Percentiles rank a stretch among this genome's conserved stretches.
Conservation (phyloP, 164 flowering plant species). For the Piper betle region DNA sequence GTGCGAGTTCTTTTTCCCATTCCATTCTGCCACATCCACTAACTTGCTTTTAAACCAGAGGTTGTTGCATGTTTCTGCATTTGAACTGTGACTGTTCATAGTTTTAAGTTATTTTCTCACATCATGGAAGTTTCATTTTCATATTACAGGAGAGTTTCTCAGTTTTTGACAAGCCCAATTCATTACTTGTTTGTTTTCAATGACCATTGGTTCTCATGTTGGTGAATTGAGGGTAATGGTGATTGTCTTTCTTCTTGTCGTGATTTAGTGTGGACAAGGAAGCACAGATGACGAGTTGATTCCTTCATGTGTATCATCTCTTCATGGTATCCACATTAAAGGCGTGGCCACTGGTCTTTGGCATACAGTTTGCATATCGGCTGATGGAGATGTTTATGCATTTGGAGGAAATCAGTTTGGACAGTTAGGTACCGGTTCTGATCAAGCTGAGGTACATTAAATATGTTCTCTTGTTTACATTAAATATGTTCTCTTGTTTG, state of each 20-base stretch:
- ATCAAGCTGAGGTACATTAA: slow-evolving; percentile 79
- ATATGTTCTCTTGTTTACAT: not conserved
- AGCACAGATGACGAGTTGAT: slow-evolving; percentile 90
- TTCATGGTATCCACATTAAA: slow-evolving; percentile 63
- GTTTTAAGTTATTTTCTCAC: not conserved
- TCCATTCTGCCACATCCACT: not conserved
- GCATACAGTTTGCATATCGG: slow-evolving; percentile 88
- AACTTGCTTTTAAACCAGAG: not conserved
- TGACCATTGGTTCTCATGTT: slow-evolving; percentile 8
- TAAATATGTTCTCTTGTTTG: not conserved
- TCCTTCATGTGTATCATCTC: slow-evolving; percentile 75
- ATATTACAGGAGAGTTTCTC: no score
- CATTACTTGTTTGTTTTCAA: no score
- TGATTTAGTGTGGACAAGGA: slow-evolving; percentile 87
- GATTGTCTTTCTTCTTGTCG: no score
- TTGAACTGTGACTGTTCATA: not conserved
- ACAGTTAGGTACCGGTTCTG: slow-evolving; percentile 90
- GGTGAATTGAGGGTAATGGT: not conserved
- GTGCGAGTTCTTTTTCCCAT: not conserved
- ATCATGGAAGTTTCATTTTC: not conserved
- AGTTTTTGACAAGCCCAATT: no score
- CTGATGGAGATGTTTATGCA: slow-evolving; percentile 79
- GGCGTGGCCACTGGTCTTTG: slow-evolving; percentile 83
- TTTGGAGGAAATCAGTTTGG: slow-evolving; percentile 99
- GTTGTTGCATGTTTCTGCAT: not conserved